Evolutionary conservation across 2,329 filamentous ascomycete genomes (phyloP).

Genomic region (Gremmenia infestans): DNA sequence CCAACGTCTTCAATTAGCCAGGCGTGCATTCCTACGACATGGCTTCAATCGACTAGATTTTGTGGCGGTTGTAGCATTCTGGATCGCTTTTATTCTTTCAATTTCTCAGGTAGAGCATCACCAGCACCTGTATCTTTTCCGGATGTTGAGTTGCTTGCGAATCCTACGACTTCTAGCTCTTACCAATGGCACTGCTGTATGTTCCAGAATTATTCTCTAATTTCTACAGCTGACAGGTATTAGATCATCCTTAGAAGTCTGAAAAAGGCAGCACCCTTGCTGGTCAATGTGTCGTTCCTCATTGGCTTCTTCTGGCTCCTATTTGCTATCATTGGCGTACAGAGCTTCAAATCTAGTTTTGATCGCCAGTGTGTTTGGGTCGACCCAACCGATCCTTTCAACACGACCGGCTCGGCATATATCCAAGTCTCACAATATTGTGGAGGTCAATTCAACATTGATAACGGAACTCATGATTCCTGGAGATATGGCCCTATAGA

Average conservation of each 20-base stretch:
- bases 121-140: slow-evolving; percentile 80
- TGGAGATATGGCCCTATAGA: slow-evolving; percentile 53
- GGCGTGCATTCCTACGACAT: slow-evolving; percentile 87
- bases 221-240: slow-evolving; percentile 5
- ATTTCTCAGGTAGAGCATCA: slow-evolving; percentile 62
- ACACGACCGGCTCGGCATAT: slow-evolving; percentile 44
- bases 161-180: slow-evolving; percentile 87
- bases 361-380: slow-evolving; percentile 75
- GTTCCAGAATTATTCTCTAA: slow-evolving; percentile 28
- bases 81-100: slow-evolving; percentile 78
- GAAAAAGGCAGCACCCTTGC: slow-evolving; percentile 87
- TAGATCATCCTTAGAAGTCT: slow-evolving; percentile 89
- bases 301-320: slow-evolving; percentile 97
- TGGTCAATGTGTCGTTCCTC: slow-evolving; percentile 89
- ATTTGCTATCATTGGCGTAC: slow-evolving; percentile 93
- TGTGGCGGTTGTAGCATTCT: slow-evolving; percentile 88
- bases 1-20: slow-evolving; percentile 78
- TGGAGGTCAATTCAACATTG: slow-evolving; percentile 69
- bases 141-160: slow-evolving; percentile 92
- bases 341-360: slow-evolving; percentile 87
- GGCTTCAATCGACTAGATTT: slow-evolving; percentile 96
- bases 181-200: slow-evolving; percentile 86
- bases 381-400: slow-evolving; percentile 55
- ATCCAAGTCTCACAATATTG: slow-evolving; percentile 72
- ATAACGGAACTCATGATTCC: slow-evolving; percentile 52